A percentile compares a stretch with the other conserved stretches of the same genome.
Conservation (phyloP, 768 basidiomycete species). For the Hypholoma sublateritium region DNA sequence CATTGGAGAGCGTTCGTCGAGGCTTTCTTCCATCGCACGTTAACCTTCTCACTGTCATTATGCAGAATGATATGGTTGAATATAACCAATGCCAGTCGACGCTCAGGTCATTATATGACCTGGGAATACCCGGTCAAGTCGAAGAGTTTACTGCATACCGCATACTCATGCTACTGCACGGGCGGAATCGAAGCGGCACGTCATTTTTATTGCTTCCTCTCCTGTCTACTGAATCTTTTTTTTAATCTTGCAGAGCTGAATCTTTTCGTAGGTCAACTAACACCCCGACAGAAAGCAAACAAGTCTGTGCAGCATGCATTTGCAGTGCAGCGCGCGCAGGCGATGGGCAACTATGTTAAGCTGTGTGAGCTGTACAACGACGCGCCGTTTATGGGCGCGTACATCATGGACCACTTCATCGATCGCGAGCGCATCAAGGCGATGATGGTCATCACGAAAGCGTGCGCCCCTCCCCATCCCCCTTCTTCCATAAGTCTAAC, state of each 20-base stretch:
- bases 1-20: conserved; percentile 46
- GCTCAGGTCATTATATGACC: conserved; percentile 86
- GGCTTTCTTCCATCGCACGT: not conserved
- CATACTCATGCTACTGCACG: conserved; percentile 93
- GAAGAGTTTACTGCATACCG: conserved; percentile 98
- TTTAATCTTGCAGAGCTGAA: conserved; percentile 71
- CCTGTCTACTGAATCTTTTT: not conserved
- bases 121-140: conserved; percentile 88
- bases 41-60: conserved; percentile 1
- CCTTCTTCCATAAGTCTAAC: not conserved
- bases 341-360: conserved; percentile 92
- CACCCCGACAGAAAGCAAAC: conserved; percentile 82
- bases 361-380: conserved; percentile 82
- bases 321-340: conserved; percentile 81
- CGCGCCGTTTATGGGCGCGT: conserved; percentile 96
- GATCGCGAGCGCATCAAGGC: conserved; percentile 86
- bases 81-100: conserved; percentile 98
- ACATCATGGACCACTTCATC: conserved; percentile 99
- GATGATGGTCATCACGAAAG: conserved; percentile 87
- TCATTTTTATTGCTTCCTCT: conserved; percentile 5
- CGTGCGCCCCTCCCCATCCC: conserved; percentile 53
- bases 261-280: conserved; percentile 96
- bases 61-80: conserved; percentile 94
- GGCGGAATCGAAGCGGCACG: conserved; percentile 90
- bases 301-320: conserved; percentile 86